Base-by-base conservation (phyloP, 1,284 basidiomycete genomes). In the Ganoderma lucidum region DNA sequence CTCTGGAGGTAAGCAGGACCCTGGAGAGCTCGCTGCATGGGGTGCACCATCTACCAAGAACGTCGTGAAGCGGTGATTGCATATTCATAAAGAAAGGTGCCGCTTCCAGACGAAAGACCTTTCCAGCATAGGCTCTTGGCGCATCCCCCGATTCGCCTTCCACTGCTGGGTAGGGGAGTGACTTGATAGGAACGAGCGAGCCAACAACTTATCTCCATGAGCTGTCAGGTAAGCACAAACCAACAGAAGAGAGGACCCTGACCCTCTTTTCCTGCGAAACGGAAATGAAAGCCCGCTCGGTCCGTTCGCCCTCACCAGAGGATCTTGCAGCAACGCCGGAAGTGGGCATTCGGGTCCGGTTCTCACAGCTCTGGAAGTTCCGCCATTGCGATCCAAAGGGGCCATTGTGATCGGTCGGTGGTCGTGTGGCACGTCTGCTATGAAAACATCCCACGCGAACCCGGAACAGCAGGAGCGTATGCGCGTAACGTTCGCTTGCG, bases 171-270 rank as follows among this genome's bases (percentile, higher is more conserved):
- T 28, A 51, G 48, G 12, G 48, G 48, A 12, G 23, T 4, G 23
- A 51, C 23, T 23, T 51, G 48, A 51, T 28, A 51, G 48, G 48
- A 10, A 51, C 48, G 23, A 51, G 23, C 23, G 48, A 14, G 48
- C 48, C 10, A 51, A 28, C 48, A 14, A 51, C 48, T 12, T 23
- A 51, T 51, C 48, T 51, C 48, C 10, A 51, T 28, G 23, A 23
- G 23, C 48, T 51, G 48, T 51, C 48, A 51, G 48, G 48, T 51
- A 51, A 51, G 23, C 48, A 51, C 48, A 51, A 51, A 51, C 48
- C 23, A 51, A 51, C 32, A 39, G 56, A 39, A 19, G n/a, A 59
- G 35, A 32, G 35, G 56, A 32, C n/a, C 56, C 56, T 59, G 56
- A 59, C 35, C 30, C 56, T 39, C 19, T 59, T 30, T 59, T 12